phyloP scores from a whole-genome alignment of 2,329 filamentous ascomycete species.

The Rachicladosporium sp. region DNA sequence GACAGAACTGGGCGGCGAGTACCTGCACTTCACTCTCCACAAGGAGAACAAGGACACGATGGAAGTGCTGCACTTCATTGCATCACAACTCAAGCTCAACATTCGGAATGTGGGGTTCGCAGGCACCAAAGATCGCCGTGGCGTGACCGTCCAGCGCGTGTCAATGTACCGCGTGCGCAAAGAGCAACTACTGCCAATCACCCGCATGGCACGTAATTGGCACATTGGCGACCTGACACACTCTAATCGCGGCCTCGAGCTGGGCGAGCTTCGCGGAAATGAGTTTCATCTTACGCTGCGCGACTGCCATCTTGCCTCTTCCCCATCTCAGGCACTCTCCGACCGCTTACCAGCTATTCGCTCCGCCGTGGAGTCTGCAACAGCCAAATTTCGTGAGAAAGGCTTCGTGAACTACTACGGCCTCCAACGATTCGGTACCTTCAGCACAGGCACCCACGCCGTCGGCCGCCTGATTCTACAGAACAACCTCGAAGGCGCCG shows the following conservation, averaged over 20 bases:
- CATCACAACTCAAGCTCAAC: constrained; percentile 57
- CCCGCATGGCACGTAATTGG: constrained; percentile 47
- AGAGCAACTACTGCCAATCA: constrained; percentile 53
- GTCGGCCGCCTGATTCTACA: constrained; percentile 75
- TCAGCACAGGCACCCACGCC: constrained; percentile 71
- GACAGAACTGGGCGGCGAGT: constrained; percentile 62
- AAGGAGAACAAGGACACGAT: constrained; percentile 97
- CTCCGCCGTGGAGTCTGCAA: constrained; percentile 43
- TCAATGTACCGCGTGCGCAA: constrained; percentile 51
- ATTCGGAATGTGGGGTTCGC: constrained; percentile 65
- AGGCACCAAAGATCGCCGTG: constrained; percentile 82
- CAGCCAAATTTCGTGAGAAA: constrained; percentile 55
- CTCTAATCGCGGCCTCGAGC: constrained; percentile 55
- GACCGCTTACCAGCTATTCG: constrained; percentile 35
- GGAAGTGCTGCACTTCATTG: constrained; percentile 70
- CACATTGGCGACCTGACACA: constrained; percentile 72
- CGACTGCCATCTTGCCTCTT: constrained; percentile 56
- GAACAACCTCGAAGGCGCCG: constrained; percentile 67
- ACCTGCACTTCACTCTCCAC: constrained; percentile 82
- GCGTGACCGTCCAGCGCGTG: constrained; percentile 72
- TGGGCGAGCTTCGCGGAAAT: constrained; percentile 79
- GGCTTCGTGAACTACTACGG: constrained; percentile 98
- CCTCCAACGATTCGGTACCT: constrained; percentile 90
- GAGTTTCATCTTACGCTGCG: constrained; percentile 88
- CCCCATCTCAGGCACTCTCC: constrained; percentile 19